phyloP scores from a whole-genome alignment of 2,329 filamentous ascomycete genomes.

The Colletotrichum sp. region DNA sequence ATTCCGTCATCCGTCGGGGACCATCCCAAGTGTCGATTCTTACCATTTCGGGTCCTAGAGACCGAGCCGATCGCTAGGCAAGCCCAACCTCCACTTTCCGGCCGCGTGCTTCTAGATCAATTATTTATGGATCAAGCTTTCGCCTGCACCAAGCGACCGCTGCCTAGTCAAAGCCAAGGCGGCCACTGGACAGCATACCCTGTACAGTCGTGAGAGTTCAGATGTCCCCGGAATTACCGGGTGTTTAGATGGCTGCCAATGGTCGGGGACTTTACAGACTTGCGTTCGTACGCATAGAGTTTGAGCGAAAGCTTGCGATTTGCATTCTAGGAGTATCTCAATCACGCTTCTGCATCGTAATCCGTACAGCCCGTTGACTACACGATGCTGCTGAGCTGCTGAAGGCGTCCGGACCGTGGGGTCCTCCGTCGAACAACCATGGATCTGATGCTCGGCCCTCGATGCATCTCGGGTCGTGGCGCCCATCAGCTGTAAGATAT shows the following conservation, averaged over 20 bases:
- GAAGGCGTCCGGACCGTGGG: neutral
- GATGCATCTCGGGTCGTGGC: neutral
- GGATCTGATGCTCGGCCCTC: neutral
- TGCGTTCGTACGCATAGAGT: neutral
- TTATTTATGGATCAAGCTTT: neutral
- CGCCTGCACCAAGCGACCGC: neutral
- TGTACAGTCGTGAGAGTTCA: neutral
- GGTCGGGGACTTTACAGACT: neutral
- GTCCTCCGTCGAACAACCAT: neutral
- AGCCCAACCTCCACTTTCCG: neutral
- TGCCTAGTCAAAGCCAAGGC: neutral
- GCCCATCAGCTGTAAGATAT: neutral
- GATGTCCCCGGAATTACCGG: neutral
- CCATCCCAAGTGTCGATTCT: neutral
- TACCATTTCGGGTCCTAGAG: neutral
- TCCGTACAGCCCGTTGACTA: neutral
- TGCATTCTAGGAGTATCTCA: neutral
- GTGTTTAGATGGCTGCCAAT: neutral
- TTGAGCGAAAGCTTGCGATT: neutral
- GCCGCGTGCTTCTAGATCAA: neutral
- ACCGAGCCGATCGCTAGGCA: neutral
- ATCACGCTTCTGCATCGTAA: neutral
- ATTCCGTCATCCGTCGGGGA: neutral
- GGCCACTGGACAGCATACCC: neutral
- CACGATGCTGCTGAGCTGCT: neutral